Conservation (phyloP, 148 eudicot genomes). For the Talinum fruticosum region DNA sequence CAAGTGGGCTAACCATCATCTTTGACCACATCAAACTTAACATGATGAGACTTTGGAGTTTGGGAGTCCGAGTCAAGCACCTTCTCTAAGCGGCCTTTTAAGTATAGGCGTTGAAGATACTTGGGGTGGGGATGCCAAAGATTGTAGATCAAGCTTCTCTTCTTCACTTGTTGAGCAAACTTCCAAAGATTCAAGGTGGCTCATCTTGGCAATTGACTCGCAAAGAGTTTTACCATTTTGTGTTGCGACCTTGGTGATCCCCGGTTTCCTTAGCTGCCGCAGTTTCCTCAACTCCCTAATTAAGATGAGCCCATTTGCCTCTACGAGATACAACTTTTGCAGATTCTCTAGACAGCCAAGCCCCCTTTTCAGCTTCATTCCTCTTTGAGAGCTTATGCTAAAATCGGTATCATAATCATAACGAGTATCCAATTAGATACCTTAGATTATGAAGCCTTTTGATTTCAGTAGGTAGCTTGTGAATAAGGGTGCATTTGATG, state of each 20-base stretch:
- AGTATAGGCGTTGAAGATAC: conserved; percentile 13
- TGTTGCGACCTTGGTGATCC: not conserved
- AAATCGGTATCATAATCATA: conserved; percentile 8
- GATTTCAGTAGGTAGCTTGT: conserved; percentile 13
- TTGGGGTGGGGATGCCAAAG: not conserved
- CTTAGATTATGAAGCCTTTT: not conserved
- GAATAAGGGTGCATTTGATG: conserved; percentile 20
- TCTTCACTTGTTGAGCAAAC: conserved; percentile 4
- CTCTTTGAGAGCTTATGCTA: conserved; percentile 1
- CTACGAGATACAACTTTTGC: conserved; percentile 19
- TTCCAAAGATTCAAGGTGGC: conserved; percentile 17
- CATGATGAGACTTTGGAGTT: conserved; percentile 4
- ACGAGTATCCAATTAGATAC: conserved; percentile 14
- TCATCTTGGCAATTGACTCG: not conserved
- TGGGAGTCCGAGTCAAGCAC: conserved; percentile 13
- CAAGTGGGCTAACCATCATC: conserved; percentile 17
- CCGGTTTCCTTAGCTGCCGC: conserved; percentile 9
- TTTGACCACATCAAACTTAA: conserved; percentile 17
- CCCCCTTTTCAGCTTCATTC: conserved; percentile 6
- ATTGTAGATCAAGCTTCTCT: conserved; percentile 14
- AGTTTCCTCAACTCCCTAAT: conserved; percentile 11
- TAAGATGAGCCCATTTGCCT: conserved; percentile 11
- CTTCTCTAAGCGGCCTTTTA: conserved; percentile 15
- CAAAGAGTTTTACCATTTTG: not conserved
- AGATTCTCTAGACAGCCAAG: conserved; percentile 6